Conservation (phyloP, 371 early-diverging fungal genomes). For the Syncephalastrum sp. region DNA sequence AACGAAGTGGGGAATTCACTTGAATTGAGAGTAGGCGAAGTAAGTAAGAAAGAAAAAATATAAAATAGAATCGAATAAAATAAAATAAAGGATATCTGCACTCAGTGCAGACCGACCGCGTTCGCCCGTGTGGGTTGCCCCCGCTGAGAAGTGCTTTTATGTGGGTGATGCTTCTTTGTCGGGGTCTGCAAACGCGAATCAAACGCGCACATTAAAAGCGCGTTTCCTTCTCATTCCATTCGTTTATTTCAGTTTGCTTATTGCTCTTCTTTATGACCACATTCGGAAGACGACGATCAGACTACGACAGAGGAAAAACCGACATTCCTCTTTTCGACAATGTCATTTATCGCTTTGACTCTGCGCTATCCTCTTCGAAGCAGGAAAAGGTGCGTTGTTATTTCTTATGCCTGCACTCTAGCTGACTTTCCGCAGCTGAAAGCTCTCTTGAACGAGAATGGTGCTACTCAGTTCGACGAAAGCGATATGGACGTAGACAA, state of each 20-base stretch:
- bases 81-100: background rate
- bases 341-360: slow-evolving; percentile 3
- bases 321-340: slow-evolving; percentile 6
- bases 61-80: no score
- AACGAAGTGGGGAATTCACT: background rate
- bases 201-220: background rate
- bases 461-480: slow-evolving; percentile 1
- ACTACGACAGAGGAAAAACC: background rate
- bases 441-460: slow-evolving; percentile 1
- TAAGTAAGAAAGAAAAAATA: background rate
- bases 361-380: background rate
- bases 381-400: background rate
- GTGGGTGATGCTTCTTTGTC: no score
- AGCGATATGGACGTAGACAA: background rate
- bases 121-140: no score
- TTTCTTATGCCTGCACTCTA: no score
- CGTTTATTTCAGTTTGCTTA: background rate
- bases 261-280: no score
- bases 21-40: background rate
- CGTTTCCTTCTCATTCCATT: slow-evolving; percentile 1
- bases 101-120: background rate
- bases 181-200: background rate
- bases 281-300: no score
- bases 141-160: no score
- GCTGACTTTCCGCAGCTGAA: slow-evolving; percentile 1